phyloP scores from a whole-genome alignment of 1,284 basidiomycete species.

The Heterobasidion occidentale region DNA sequence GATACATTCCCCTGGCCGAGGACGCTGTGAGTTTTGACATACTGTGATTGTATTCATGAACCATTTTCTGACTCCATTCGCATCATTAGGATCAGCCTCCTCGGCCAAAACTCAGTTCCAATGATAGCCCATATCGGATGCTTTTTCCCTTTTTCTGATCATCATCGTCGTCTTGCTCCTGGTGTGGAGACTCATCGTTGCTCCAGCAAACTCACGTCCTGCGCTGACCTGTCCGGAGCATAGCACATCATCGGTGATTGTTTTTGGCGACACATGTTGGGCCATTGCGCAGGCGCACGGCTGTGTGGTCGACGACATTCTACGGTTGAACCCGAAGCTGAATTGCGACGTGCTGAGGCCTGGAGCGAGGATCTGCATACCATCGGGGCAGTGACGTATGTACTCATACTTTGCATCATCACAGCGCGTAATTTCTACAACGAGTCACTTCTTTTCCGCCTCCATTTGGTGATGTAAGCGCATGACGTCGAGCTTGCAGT shows the following conservation, averaged over 20 bases:
- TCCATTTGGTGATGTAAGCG: background rate
- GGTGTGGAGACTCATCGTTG: slow-evolving; percentile 55
- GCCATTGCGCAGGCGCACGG: slow-evolving; percentile 45
- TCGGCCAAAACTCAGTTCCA: slow-evolving; percentile 22
- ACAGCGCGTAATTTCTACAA: background rate
- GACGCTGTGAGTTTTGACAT: slow-evolving; percentile 39
- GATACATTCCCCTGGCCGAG: slow-evolving; percentile 45
- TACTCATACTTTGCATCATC: background rate
- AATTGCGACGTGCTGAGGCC: slow-evolving; percentile 51
- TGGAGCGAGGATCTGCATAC: slow-evolving; percentile 54
- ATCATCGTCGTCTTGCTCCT: slow-evolving; percentile 58
- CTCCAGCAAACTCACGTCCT: slow-evolving; percentile 16
- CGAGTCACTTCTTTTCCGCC: background rate
- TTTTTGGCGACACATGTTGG: slow-evolving; percentile 67
- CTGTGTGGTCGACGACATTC: slow-evolving; percentile 46
- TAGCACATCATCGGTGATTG: slow-evolving; percentile 40
- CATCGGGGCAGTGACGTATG: slow-evolving; percentile 10
- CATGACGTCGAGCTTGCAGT: background rate
- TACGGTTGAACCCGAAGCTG: slow-evolving; percentile 43
- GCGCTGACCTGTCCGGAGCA: slow-evolving; percentile 38
- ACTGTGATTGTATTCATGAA: background rate
- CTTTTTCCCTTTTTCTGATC: slow-evolving; percentile 71
- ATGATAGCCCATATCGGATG: slow-evolving; percentile 44
- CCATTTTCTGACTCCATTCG: slow-evolving; percentile 1
- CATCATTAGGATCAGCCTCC: slow-evolving; percentile 16